Base-by-base conservation (phyloP, 305 asterid genomes). In the Fraxinus nigra region DNA sequence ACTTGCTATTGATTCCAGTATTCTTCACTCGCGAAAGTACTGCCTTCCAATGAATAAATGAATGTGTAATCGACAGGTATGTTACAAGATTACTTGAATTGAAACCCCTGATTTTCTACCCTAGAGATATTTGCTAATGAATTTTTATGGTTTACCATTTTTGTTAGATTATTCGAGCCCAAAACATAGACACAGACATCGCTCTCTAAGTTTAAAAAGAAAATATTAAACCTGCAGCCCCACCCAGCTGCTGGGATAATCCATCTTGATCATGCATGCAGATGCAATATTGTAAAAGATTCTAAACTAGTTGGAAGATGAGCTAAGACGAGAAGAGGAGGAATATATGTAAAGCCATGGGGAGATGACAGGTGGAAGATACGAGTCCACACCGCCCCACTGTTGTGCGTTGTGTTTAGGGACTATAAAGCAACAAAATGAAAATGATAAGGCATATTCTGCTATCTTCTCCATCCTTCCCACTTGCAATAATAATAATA, bases 371-470 rank as follows among this genome's bases (percentile, higher is more conserved):
- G 3, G 38, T 67, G 75, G 75, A 67, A 67, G 37, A 67, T 28
- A 67, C 16, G 38, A 28, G 38, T 26, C 38, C 75, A 67, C 75
- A 67, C 75, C 38, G 75, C 38, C 75, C 75, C 75, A 67, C 22
- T 67, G 22, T 63, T 7, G 13, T 65, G 73, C 32, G 73, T 16
- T 54, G 9, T 54, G 65, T 67, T 26, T 30, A 37, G 75, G 75
- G 75, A 67, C 13, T 28, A 26, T 67, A 67, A 67, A 67, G 75
- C 38, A 67, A 67, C 38, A 28, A 28, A 26, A 30, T 3, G 75
- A 67, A 67, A 30, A 67, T 30, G 75, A 13, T 67, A 67, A 67
- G 75, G 75, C 38, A 67, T 65, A 65, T 67, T 67, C 75, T 67
- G 75, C 38, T 67, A 26, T 67, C 75, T 54, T 67, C 75, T 67